Evolutionary conservation across 1,284 basidiomycete genomes (phyloP).

Genomic region (Cryptococcus wingfieldii): DNA sequence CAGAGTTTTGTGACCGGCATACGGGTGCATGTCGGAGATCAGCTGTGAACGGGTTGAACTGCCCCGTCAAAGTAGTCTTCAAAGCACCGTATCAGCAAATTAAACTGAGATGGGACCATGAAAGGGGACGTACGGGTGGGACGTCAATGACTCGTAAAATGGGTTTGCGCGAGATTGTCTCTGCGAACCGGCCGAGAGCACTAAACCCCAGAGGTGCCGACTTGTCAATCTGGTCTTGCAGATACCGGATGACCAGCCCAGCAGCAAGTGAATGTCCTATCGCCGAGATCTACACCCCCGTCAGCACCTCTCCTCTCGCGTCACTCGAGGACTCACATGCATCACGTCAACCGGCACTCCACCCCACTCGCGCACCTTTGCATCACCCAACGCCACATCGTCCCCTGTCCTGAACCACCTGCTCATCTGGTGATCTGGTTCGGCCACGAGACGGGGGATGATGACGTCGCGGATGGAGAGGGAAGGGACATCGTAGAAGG

Average conservation of each 20-base stretch:
- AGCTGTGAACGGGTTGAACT: slow-evolving; percentile 10
- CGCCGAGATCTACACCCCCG: slow-evolving; percentile 32
- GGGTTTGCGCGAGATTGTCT: slow-evolving; percentile 8
- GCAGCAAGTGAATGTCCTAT: slow-evolving; percentile 41
- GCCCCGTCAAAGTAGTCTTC: slow-evolving; percentile 11
- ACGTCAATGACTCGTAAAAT: slow-evolving; percentile 17
- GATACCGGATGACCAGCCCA: slow-evolving; percentile 37
- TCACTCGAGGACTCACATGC: slow-evolving; percentile 34
- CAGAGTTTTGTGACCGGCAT: slow-evolving; percentile 39
- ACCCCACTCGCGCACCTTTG: slow-evolving; percentile 40
- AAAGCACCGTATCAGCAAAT: not conserved
- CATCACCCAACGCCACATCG: slow-evolving; percentile 30
- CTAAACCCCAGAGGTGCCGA: slow-evolving; percentile 9
- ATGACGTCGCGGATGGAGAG: slow-evolving; percentile 42
- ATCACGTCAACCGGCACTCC: slow-evolving; percentile 43
- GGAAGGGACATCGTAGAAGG: slow-evolving; percentile 46
- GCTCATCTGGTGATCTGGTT: slow-evolving; percentile 35
- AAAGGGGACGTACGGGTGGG: slow-evolving; percentile 16
- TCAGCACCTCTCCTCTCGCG: not conserved
- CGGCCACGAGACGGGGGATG: slow-evolving; percentile 37
- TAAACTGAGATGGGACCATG: not conserved
- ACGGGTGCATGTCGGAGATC: slow-evolving; percentile 17
- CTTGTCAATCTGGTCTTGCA: slow-evolving; percentile 27
- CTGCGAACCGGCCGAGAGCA: slow-evolving; percentile 16
- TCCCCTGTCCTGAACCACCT: slow-evolving; percentile 44